Evolutionary conservation across 2,329 filamentous ascomycete genomes (phyloP), one percentile per base, ranked within the genome.

Genomic region (Ceratocystis cacaofunesta): DNA sequence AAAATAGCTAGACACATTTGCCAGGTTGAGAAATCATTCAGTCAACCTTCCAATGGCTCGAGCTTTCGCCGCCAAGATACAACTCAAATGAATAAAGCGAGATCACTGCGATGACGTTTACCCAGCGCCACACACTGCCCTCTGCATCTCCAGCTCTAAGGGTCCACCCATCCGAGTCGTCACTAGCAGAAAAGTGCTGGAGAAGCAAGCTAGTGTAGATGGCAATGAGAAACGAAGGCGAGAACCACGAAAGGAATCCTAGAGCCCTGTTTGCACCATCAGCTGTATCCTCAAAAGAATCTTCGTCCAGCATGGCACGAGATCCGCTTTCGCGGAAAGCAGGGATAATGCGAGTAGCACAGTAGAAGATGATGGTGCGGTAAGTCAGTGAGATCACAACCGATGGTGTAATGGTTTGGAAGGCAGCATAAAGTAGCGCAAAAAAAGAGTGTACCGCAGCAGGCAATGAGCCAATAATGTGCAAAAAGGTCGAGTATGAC

Each of bases 371-470:
- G 69, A 96, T 89, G 50, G 96, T 86, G 63, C 94, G 89, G 75
- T 96, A 99, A 36, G 90, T 86, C 55, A 99, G 84, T 1, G 92
- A 96, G 69, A 97, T 95, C 76, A 99, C 88, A 68, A 97, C 92
- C 0, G 90, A 96, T 0, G 94, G 91, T 0, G 92, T 96, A 70
- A 97, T 94, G 52, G 92, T 96, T 75, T 94, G 90, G 73, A 97
- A 89, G 25, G 94, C 94, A 10, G 92, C 92, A 67, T 92, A 86
- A 70, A 96, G 84, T 71, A 97, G 90, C 69, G 86, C 89, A 71
- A 95, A 87, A 0, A 86, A 88, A 0, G 90, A 92, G 74, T 89
- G 88, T 3, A 95, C 85, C 32, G 89, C 91, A 2, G 83, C 87
- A 2, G 90, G 92, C n/a, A 96, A 79, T 3, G 86, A 87, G 65